Conservation (phyloP, 2,329 filamentous ascomycete species). For the Exophiala sp. region DNA sequence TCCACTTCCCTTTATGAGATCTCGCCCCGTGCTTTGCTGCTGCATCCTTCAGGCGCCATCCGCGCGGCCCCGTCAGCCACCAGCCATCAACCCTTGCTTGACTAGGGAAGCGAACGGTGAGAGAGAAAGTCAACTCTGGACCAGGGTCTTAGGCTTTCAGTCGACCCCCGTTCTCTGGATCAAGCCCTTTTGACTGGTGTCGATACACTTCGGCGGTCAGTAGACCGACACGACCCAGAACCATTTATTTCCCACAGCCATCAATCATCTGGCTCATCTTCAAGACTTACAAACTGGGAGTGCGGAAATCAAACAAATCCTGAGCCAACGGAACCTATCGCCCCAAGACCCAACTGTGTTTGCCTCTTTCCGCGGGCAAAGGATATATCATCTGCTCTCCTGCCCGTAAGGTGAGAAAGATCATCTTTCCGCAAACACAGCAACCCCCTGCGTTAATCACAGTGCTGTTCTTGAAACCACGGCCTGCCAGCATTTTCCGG, state of each 20-base stretch:
- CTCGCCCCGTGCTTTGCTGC: neutral
- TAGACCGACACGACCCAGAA: constrained; percentile 18
- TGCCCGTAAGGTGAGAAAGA: neutral
- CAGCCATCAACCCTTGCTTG: neutral
- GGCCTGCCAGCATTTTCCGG: constrained; percentile 7
- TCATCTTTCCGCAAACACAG: neutral
- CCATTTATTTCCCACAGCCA: neutral
- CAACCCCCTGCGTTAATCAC: constrained; percentile 19
- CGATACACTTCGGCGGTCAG: constrained; percentile 17
- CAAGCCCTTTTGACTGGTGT: neutral
- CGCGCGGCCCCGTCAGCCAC: constrained; percentile 3
- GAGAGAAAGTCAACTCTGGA: neutral
- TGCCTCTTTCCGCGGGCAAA: no score
- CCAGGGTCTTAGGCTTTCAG: constrained; percentile 1
- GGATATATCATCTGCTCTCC: neutral
- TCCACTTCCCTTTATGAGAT: neutral
- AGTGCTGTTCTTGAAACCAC: constrained; percentile 16
- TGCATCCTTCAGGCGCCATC: neutral
- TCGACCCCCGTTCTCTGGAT: neutral
- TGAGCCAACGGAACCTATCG: no score
- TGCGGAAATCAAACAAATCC: constrained; percentile 1
- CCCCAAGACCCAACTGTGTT: no score
- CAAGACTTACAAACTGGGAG: neutral
- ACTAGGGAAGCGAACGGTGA: neutral
- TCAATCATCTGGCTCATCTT: neutral